Conservation (phyloP, 2,329 filamentous ascomycete species). For the Calonectria henricotiae region DNA sequence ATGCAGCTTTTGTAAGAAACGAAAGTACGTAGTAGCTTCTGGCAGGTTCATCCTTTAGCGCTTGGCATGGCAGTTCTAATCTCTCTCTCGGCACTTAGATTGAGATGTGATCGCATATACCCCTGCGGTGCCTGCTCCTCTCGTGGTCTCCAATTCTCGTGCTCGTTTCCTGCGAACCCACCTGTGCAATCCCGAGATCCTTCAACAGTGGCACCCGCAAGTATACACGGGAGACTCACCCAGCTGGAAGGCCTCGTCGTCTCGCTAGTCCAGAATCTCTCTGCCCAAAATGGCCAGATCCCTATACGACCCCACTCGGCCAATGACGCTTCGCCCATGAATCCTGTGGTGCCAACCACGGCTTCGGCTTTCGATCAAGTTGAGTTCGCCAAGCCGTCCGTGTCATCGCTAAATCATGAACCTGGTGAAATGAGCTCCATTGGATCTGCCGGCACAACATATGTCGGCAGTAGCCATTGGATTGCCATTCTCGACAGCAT, state of each 20-base stretch:
- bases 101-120: conserved; percentile 20
- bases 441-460: conserved; percentile 4
- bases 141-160: conserved; percentile 4
- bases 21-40: conserved; percentile 5
- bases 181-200: conserved; percentile 11
- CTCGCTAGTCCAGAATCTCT: conserved; percentile 15
- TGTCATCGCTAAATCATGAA: conserved; percentile 1
- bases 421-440: conserved; percentile 3
- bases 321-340: background rate
- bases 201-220: background rate
- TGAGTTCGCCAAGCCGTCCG: background rate
- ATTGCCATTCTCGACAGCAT: conserved; percentile 8
- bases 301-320: background rate
- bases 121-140: conserved; percentile 9
- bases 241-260: conserved; percentile 19
- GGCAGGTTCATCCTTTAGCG: background rate
- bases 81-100: background rate
- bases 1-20: conserved; percentile 16
- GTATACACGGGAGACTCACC: conserved; percentile 8
- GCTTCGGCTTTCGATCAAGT: background rate
- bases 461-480: conserved; percentile 9
- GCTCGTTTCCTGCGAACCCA: conserved; percentile 1
- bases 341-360: background rate
- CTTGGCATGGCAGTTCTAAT: background rate
- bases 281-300: background rate